phyloP scores from a whole-genome alignment of 768 basidiomycete genomes.

The Cystobasidium onofrii region DNA sequence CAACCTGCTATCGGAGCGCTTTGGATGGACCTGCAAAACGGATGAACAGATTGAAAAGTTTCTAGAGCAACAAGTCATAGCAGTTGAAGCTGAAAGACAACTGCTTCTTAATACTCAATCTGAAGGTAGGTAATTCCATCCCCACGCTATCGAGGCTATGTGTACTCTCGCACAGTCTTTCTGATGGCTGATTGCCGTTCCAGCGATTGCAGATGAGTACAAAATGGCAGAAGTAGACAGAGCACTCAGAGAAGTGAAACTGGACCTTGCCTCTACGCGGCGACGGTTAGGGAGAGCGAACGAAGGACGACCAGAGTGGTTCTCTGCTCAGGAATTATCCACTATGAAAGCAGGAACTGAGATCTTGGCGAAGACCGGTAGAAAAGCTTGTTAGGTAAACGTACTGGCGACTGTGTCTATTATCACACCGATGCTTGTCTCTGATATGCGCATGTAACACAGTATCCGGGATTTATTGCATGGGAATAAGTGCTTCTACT shows the following conservation, averaged over 20 bases:
- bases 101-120: neutral
- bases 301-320: neutral
- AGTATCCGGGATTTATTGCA: too few relatives aligned
- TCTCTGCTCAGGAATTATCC: neutral
- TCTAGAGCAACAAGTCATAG: neutral
- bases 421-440: too few relatives aligned
- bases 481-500: too few relatives aligned
- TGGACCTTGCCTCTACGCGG: neutral
- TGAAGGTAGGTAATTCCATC: neutral
- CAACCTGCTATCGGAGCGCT: neutral
- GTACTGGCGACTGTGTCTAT: too few relatives aligned
- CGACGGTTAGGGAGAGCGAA: neutral
- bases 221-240: neutral
- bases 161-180: neutral
- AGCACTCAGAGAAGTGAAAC: constrained; percentile 1
- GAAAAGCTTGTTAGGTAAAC: neutral
- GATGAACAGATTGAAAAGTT: constrained; percentile 6
- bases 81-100: neutral
- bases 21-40: constrained; percentile 19
- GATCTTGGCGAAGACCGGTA: neutral
- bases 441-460: too few relatives aligned
- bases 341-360: neutral
- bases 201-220: neutral
- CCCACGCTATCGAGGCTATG: neutral
- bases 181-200: neutral